Evolutionary conservation across 2,329 filamentous ascomycete genomes (phyloP), one percentile per base, ranked within the genome.

Genomic region (Penicillium corylophilum): DNA sequence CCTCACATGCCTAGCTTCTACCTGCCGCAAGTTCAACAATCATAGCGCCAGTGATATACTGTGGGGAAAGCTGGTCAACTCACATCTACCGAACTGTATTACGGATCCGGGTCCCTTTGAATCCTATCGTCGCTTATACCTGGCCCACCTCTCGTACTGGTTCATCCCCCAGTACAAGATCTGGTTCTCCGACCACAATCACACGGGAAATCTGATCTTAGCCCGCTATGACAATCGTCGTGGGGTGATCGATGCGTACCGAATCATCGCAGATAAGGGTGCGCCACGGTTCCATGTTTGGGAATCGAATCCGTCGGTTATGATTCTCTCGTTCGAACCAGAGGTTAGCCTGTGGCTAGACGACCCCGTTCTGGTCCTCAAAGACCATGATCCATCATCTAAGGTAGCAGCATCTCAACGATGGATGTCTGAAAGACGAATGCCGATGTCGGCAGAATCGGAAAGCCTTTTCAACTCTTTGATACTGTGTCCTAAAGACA

Each of bases 191-290:
- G 90, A 96, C 69, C 80, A 78, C 2, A 81, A 85, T 26, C 79
- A 90, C 43, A 86, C 82, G 1, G 92, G 92, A 0, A 88, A 87
- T 66, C 71, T 96, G 38, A 79, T 95, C 23, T 65, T 96, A 35
- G 80, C 82, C n/a, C 84, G 88, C 12, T 96, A 91, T 64, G 85
- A 96, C 66, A 81, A 84, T 41, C 74, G 82, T 4, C 79, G 83
- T 39, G 88, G 86, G 15, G 86, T 85, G 61, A 95, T 96, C 50
- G 89, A 94, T 71, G 90, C 84, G 3, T 90, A 92, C 66, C 82
- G 86, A 15, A 74, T 96, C 15, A 75, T 92, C 4, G 89, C 88
- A 1, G 81, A 85, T 46, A 79, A 84, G 46, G 75, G 74, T 1
- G 69, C 73, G 22, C 79, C 82, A 6, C 75, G 75, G 2, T 79